Conservation (phyloP, 345 rosid genomes). For the Camelina neglecta region DNA sequence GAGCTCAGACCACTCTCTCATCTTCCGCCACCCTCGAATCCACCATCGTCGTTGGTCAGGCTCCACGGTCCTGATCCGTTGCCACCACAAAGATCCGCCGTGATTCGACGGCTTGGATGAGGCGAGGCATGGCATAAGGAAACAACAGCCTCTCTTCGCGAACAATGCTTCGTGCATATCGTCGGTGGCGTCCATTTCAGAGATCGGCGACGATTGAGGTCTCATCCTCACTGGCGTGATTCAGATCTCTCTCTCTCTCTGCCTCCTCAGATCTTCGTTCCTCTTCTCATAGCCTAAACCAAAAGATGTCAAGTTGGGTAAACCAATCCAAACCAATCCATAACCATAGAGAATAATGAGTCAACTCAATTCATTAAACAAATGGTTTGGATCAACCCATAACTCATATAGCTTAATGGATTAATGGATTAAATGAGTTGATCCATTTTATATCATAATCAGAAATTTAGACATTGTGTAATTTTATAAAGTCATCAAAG, state of each 20-base stretch:
- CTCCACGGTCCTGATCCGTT: slow-evolving; percentile 37
- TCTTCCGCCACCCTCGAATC: slow-evolving; percentile 48
- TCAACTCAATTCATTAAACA: no score
- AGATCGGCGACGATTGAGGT: background rate
- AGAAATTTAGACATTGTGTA: no score
- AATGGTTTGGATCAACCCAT: no score
- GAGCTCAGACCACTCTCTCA: slow-evolving; percentile 57
- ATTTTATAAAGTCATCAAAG: no score
- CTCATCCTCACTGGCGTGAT: slow-evolving; percentile 29
- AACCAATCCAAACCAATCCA: no score
- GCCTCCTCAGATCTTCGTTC: slow-evolving; percentile 22
- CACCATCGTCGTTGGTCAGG: slow-evolving; percentile 40
- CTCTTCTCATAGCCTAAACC: slow-evolving; percentile 27
- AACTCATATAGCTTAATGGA: no score
- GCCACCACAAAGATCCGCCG: slow-evolving; percentile 50
- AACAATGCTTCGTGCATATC: slow-evolving; percentile 42
- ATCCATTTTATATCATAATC: no score
- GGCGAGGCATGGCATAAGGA: slow-evolving; percentile 46
- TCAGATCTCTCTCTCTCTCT: background rate
- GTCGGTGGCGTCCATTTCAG: slow-evolving; percentile 34
- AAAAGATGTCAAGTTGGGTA: no score
- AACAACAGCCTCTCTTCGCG: slow-evolving; percentile 49
- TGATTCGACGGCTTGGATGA: slow-evolving; percentile 21
- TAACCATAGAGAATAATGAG: no score
- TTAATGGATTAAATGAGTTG: no score